Evolutionary conservation across 2,329 filamentous ascomycete genomes (phyloP).

Genomic region (Pseudocercospora fuligena): DNA sequence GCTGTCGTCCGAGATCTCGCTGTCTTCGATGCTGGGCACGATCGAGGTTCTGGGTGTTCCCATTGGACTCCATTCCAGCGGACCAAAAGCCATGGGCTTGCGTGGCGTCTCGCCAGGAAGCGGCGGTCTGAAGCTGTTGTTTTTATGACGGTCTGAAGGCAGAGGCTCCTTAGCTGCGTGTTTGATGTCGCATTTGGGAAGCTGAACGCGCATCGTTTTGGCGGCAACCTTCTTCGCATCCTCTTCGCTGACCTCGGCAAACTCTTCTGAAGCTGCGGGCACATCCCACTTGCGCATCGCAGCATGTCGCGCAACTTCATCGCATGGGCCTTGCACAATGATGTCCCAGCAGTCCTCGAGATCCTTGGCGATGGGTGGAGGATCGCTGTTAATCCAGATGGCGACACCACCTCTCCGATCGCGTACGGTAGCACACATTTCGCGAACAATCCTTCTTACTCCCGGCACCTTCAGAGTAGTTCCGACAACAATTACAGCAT

Average conservation of each 20-base stretch:
- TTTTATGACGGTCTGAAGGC: constrained; percentile 31
- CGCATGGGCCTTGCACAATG: constrained; percentile 83
- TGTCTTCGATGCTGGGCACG: constrained; percentile 35
- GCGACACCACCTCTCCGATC: constrained; percentile 76
- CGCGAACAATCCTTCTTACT: constrained; percentile 84
- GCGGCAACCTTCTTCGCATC: constrained; percentile 48
- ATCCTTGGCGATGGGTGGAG: constrained; percentile 79
- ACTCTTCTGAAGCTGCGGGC: constrained; percentile 41
- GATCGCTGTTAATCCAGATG: constrained; percentile 92
- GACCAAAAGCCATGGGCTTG: constrained; percentile 24
- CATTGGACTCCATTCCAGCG: constrained; percentile 29
- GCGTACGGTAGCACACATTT: constrained; percentile 87
- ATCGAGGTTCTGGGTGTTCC: constrained; percentile 26
- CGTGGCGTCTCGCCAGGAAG: constrained; percentile 30
- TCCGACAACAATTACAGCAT: constrained; percentile 91
- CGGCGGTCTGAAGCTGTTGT: constrained; percentile 41
- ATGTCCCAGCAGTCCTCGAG: constrained; percentile 94
- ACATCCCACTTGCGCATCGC: constrained; percentile 65
- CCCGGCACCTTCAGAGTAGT: constrained; percentile 96
- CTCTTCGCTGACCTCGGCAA: constrained; percentile 52
- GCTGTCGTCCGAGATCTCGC: constrained; percentile 28
- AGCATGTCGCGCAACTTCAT: constrained; percentile 79
- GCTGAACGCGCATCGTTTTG: constrained; percentile 35
- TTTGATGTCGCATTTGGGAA: constrained; percentile 22
- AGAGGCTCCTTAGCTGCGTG: constrained; percentile 26